Evolutionary conservation across 2,329 filamentous ascomycete species (phyloP).

Genomic region (Claviceps sp.): DNA sequence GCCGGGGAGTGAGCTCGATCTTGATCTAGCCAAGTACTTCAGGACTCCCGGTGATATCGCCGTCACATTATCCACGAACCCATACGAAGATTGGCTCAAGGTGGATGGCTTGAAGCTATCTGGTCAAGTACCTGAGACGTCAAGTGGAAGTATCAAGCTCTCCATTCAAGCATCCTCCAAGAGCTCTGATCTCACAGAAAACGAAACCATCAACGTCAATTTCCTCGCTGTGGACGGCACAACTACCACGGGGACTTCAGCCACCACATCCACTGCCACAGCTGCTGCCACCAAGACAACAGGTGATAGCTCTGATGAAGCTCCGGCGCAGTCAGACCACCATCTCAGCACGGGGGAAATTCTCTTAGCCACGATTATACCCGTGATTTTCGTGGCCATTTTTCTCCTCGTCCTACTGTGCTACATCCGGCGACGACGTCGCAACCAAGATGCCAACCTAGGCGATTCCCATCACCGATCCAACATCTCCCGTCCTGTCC

Average conservation of each 20-base stretch:
- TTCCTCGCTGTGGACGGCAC: constrained; percentile 18
- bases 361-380: constrained; percentile 30
- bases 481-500: constrained; percentile 21
- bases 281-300: constrained; percentile 12
- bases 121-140: constrained; percentile 25
- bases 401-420: constrained; percentile 21
- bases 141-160: constrained; percentile 18
- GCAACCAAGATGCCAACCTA: constrained; percentile 15
- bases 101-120: constrained; percentile 25
- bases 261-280: constrained; percentile 12
- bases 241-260: constrained; percentile 11
- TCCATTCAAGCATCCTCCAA: constrained; percentile 21
- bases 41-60: constrained; percentile 24
- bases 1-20: constrained; percentile 26
- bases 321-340: constrained; percentile 9
- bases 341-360: constrained; percentile 21
- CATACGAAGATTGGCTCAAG: constrained; percentile 29
- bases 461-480: constrained; percentile 17
- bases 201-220: constrained; percentile 22
- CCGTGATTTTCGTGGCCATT: constrained; percentile 23
- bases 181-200: constrained; percentile 20
- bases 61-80: constrained; percentile 22
- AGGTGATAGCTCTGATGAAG: constrained; percentile 6
- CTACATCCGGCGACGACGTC: constrained; percentile 19
- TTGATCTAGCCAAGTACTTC: constrained; percentile 30